Evolutionary conservation across 1,284 basidiomycete genomes (phyloP).

Genomic region (Sporisorium iseilematis-ciliati): DNA sequence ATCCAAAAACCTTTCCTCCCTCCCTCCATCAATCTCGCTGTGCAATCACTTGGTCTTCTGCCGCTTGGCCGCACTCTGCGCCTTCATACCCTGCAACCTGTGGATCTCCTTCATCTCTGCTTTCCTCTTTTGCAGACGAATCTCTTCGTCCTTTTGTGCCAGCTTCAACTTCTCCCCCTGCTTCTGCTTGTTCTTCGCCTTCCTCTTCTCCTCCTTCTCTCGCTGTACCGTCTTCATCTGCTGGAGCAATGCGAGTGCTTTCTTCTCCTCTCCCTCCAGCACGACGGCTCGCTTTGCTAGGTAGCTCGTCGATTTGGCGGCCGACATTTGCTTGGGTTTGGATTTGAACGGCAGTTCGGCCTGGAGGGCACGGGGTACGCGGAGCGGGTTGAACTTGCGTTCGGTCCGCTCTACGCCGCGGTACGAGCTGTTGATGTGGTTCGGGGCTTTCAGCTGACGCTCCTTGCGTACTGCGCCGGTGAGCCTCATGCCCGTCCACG

Average conservation of each 20-base stretch:
- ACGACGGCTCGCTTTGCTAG: slow-evolving; percentile 78
- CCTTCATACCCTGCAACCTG: slow-evolving; percentile 56
- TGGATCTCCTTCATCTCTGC: slow-evolving; percentile 65
- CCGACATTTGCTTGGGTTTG: slow-evolving; percentile 86
- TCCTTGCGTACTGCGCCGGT: slow-evolving; percentile 91
- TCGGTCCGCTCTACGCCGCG: slow-evolving; percentile 77
- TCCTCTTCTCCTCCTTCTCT: slow-evolving; percentile 87
- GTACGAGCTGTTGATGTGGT: slow-evolving; percentile 86
- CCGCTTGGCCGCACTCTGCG: slow-evolving; percentile 55
- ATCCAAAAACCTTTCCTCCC: no score
- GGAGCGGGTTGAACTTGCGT: slow-evolving; percentile 90
- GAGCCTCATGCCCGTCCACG: slow-evolving; percentile 84
- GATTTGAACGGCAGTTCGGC: slow-evolving; percentile 89
- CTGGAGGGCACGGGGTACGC: slow-evolving; percentile 89
- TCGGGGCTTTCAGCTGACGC: slow-evolving; percentile 84
- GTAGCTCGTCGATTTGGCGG: slow-evolving; percentile 74
- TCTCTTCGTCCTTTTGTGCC: slow-evolving; percentile 44
- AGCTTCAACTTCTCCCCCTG: slow-evolving; percentile 41
- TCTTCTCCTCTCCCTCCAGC: slow-evolving; percentile 93
- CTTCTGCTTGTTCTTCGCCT: slow-evolving; percentile 48
- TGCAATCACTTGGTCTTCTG: slow-evolving; percentile 56
- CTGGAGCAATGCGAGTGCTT: slow-evolving; percentile 90
- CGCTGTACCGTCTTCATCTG: slow-evolving; percentile 93
- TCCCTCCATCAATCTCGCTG: no score
- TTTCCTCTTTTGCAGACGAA: slow-evolving; percentile 58